A percentile compares a stretch with the other conserved stretches of the same genome.
phyloP scores from a whole-genome alignment of 768 basidiomycete species.

The Amylocystis lapponica region DNA sequence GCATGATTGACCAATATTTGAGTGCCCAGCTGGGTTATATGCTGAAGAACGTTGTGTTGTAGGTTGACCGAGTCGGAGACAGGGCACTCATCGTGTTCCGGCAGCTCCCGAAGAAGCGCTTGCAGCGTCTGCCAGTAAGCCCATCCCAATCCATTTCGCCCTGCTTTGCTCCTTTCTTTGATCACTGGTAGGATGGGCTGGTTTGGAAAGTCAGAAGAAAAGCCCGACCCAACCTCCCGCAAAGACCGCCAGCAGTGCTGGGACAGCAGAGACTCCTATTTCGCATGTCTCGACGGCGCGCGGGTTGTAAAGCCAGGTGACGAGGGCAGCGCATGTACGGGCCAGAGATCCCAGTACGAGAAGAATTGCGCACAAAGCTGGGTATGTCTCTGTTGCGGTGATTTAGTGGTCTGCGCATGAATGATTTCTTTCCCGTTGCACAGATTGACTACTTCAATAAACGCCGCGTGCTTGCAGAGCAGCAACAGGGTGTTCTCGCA shows the following conservation, averaged over 20 bases:
- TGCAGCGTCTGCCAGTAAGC: no score
- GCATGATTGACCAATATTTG: no score
- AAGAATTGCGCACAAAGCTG: slow-evolving; percentile 82
- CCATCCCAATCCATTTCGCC: no score
- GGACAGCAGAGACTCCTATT: slow-evolving; percentile 80
- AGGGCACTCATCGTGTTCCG: no score
- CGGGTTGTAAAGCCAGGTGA: slow-evolving; percentile 72
- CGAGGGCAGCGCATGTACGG: slow-evolving; percentile 53
- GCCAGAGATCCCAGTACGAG: slow-evolving; percentile 57
- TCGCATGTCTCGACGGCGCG: slow-evolving; percentile 69
- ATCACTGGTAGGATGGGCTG: no score
- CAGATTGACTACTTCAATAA: slow-evolving; percentile 96
- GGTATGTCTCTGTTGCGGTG: slow-evolving; percentile 43
- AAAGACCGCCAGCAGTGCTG: slow-evolving; percentile 80
- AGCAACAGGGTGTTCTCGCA: slow-evolving; percentile 67
- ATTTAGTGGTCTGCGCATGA: neutral
- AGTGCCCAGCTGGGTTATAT: no score
- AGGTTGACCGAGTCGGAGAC: no score
- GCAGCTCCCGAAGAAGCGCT: no score
- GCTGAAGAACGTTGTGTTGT: no score
- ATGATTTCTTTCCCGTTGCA: neutral
- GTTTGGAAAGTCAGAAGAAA: slow-evolving; percentile 36
- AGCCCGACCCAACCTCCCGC: slow-evolving; percentile 39
- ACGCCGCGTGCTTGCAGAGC: slow-evolving; percentile 73
- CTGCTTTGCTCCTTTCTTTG: no score